These are phyloP conservation scores for Heritiera fomes DNA, from an alignment of 345 rosid species.

Conservation along the genomic window DNA sequence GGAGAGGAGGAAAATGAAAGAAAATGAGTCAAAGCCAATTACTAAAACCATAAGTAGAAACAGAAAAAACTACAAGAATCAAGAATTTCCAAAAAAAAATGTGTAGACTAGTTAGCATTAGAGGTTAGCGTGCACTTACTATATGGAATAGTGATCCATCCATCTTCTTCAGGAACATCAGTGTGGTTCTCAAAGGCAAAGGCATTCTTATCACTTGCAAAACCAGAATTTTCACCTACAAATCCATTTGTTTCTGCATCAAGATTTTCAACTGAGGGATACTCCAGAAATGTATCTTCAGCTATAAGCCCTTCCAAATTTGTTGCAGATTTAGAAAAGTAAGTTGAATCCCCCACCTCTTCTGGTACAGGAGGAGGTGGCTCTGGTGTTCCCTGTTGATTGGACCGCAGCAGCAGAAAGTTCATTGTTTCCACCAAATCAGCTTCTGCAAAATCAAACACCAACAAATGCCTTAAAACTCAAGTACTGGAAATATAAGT, in stretches of 20 bases:
- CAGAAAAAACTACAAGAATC: neutral
- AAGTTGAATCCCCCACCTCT: conserved; percentile 37
- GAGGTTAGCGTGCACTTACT: conserved; percentile 58
- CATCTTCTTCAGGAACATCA: conserved; percentile 87
- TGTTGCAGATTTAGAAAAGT: conserved; percentile 33
- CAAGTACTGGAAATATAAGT: neutral
- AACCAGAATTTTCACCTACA: conserved; percentile 36
- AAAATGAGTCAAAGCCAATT: neutral
- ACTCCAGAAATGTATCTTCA: conserved; percentile 63
- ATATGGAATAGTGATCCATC: conserved; percentile 84
- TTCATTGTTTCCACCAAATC: conserved; percentile 53
- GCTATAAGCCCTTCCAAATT: conserved; percentile 70
- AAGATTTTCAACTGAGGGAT: conserved; percentile 41
- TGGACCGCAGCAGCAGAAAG: conserved; percentile 72
- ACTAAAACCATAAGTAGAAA: neutral
- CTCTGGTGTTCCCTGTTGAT: conserved; percentile 43
- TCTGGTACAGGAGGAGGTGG: conserved; percentile 46
- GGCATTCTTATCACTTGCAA: conserved; percentile 33
- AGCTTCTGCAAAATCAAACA: conserved; percentile 29
- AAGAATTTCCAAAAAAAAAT: neutral
- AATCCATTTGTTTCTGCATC: conserved; percentile 39
- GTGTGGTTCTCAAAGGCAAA: conserved; percentile 50
- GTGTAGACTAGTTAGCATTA: neutral
- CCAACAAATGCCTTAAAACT: neutral
- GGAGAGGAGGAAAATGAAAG: neutral